phyloP scores from a whole-genome alignment of 495 filamentous ascomycete genomes.

The Neurospora sp. region DNA sequence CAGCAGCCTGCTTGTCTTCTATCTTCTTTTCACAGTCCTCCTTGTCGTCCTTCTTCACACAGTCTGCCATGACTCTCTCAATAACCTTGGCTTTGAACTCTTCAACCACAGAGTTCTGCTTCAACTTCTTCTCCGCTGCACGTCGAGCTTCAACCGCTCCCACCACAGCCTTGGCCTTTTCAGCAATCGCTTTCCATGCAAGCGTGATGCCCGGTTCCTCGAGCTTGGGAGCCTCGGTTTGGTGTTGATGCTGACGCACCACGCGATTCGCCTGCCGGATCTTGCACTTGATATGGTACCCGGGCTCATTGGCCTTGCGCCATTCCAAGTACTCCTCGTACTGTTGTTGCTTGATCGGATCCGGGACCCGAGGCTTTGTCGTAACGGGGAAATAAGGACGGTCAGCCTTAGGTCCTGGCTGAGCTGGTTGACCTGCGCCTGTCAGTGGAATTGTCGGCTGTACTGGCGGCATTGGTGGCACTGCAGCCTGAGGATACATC shows the following conservation, averaged over 20 bases:
- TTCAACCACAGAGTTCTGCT: neutral
- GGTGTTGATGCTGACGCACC: slow-evolving; percentile 20
- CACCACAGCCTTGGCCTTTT: slow-evolving; percentile 21
- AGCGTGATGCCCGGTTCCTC: neutral
- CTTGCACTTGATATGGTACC: slow-evolving; percentile 31
- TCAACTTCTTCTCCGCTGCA: neutral
- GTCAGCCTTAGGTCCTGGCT: neutral
- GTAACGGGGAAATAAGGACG: slow-evolving; percentile 24
- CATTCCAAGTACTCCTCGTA: slow-evolving; percentile 36
- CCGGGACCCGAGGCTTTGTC: slow-evolving; percentile 22
- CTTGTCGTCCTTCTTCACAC: neutral
- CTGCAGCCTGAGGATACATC: neutral
- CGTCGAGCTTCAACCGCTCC: neutral
- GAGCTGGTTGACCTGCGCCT: neutral
- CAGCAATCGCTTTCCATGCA: slow-evolving; percentile 17
- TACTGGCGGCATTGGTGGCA: neutral
- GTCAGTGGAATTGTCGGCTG: neutral
- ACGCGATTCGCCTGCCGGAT: slow-evolving; percentile 32
- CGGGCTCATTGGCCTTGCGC: slow-evolving; percentile 28
- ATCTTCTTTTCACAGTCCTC: slow-evolving; percentile 9
- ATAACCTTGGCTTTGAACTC: slow-evolving; percentile 2
- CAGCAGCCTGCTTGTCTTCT: neutral
- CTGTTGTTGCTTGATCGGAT: slow-evolving; percentile 28
- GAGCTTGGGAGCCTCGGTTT: neutral
- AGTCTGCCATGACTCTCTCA: slow-evolving; percentile 3